Evolutionary conservation across 2,329 filamentous ascomycete genomes (phyloP).

Genomic region (Colletotrichum cordylinicola): DNA sequence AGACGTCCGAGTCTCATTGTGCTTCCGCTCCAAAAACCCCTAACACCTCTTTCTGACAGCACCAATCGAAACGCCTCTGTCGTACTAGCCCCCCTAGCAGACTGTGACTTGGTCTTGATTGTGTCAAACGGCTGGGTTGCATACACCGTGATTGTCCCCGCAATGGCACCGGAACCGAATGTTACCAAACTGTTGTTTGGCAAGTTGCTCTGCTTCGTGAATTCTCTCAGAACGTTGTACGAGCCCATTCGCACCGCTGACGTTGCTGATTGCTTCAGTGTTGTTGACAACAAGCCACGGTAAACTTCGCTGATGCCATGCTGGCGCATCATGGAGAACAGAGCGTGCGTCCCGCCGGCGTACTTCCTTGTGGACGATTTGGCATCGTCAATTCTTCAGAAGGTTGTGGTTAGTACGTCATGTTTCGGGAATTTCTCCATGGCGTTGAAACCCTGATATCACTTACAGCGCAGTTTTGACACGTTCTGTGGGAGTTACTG

Average conservation of each 20-base stretch:
- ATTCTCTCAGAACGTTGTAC: conserved; percentile 52
- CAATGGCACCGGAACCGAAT: conserved; percentile 66
- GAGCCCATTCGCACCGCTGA: conserved; percentile 53
- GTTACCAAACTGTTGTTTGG: conserved; percentile 42
- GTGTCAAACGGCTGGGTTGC: conserved; percentile 67
- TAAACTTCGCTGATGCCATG: conserved; percentile 49
- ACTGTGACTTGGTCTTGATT: conserved; percentile 68
- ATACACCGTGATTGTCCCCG: conserved; percentile 65
- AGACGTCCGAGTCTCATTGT: conserved; percentile 70
- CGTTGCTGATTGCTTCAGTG: conserved; percentile 52
- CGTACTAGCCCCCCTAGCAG: conserved; percentile 61
- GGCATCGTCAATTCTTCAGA: conserved; percentile 39
- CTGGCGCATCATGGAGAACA: conserved; percentile 38
- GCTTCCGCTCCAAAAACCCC: conserved; percentile 71
- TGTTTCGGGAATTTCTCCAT: neutral
- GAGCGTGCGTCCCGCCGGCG: conserved; percentile 34
- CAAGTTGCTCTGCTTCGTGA: conserved; percentile 22
- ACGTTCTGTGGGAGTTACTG: conserved; percentile 71
- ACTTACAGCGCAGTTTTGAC: conserved; percentile 68
- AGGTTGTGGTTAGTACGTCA: neutral
- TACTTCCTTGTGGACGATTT: conserved; percentile 32
- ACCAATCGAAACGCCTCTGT: conserved; percentile 61
- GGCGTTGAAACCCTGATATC: neutral
- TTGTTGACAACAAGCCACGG: conserved; percentile 48
- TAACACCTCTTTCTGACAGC: conserved; percentile 60